Base-by-base conservation (phyloP, 176 grass and related monocot species). In the Triticum turgidum region DNA sequence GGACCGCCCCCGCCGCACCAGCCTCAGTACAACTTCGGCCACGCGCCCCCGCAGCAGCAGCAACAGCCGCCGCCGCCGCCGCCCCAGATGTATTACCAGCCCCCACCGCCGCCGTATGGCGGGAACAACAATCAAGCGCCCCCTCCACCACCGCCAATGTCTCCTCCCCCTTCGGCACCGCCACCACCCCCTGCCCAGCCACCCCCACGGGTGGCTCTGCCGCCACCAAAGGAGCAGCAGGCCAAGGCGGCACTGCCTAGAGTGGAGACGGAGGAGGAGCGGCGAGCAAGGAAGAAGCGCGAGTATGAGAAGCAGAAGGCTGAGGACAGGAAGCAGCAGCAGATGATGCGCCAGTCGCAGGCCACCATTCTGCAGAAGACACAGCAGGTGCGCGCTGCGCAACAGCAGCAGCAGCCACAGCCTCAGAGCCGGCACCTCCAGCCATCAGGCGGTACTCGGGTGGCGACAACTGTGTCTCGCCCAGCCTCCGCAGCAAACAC, bases 281-380 rank as follows among this genome's bases (percentile, higher is more conserved):
- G 94, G 29, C 88, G 83, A 11, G 49, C 79, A 1, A 83, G 97
- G 80, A 99, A 96, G 87, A 93, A 86, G 82, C 93, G 85, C 9
- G 97, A 96, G 20, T 94, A 90, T 29, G 92, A 99, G 87, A 99
- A 93, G 83, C 97, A 99, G 85, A 90, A 89, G 77, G 82, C 69
- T 33, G 94, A 99, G 61, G 92, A 94, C 22, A 88, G 88, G 73
- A 89, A 93, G 66, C 88, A 92, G 37, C 94, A 93, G 82, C 94
- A 94, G 82, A 89, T 92, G 63, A 85, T 97, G 82, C 89, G 90
- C 69, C 92, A 94, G 39, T 86, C 94, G 5, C 94, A 99, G 80
- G 92, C 92, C n/a, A 89, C 94, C 14, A 52, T 99, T 77, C 87
- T 91, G 72, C 97, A 99, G 54, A 99, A 94, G 83, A 94, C 97